Conservation (phyloP, 352 stramenopile species). For the Phytophthora ramorum region DNA sequence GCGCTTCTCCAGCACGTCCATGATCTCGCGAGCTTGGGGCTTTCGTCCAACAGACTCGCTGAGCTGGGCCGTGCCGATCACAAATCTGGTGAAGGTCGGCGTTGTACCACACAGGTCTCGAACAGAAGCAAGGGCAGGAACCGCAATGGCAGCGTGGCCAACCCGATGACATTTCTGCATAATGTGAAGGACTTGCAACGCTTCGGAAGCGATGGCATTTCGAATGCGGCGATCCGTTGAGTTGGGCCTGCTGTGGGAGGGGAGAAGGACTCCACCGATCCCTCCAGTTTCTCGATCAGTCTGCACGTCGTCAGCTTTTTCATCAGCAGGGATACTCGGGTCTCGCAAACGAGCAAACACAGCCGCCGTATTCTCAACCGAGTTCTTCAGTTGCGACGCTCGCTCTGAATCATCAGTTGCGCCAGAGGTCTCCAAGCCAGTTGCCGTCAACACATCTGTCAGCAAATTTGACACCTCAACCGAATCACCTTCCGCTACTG, state of each 20-base stretch:
- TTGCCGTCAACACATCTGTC: constrained; percentile 10
- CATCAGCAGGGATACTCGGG: constrained; percentile 2
- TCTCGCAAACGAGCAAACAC: constrained; percentile 23
- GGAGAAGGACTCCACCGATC: constrained; percentile 6
- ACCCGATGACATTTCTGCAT: constrained; percentile 39
- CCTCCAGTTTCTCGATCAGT: constrained; percentile 15
- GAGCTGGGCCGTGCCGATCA: constrained; percentile 23
- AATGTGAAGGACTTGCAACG: constrained; percentile 25
- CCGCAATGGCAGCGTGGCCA: constrained; percentile 15
- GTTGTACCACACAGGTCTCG: constrained; percentile 18
- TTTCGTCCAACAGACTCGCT: constrained; percentile 23
- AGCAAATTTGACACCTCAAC: constrained; percentile 6
- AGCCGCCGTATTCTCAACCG: background rate
- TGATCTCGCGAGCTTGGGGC: constrained; percentile 23
- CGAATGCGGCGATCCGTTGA: constrained; percentile 10
- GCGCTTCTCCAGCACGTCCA: constrained; percentile 37
- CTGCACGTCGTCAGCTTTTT: constrained; percentile 21
- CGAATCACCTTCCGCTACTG: background rate
- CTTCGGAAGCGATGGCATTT: constrained; percentile 2
- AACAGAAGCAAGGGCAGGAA: constrained; percentile 13
- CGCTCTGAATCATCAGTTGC: background rate
- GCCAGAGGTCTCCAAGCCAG: background rate
- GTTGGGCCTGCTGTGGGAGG: constrained; percentile 20
- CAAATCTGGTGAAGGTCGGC: constrained; percentile 18
- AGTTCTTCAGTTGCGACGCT: background rate